phyloP scores from a whole-genome alignment of 805 yeast species.

The Kazachstania martiniae region DNA sequence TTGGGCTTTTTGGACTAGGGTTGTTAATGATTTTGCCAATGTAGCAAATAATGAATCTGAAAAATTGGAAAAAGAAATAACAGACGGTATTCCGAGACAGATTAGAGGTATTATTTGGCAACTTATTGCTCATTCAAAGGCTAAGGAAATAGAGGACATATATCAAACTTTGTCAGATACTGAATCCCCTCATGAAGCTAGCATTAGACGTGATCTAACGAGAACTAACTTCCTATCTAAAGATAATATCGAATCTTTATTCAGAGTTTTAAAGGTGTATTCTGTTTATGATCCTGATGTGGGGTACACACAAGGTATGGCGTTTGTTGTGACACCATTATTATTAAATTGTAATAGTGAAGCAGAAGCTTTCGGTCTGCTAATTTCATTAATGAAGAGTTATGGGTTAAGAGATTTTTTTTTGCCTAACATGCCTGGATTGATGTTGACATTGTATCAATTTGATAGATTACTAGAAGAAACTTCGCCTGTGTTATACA shows the following conservation, averaged over 20 bases:
- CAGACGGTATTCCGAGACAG: constrained; percentile 73
- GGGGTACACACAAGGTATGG: constrained; percentile 98
- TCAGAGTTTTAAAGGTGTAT: constrained; percentile 71
- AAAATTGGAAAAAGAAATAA: constrained; percentile 48
- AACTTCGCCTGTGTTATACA: constrained; percentile 54
- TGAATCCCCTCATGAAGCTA: constrained; percentile 56
- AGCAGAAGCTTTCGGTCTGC: constrained; percentile 72
- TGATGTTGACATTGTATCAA: constrained; percentile 75
- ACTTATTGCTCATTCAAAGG: constrained; percentile 68
- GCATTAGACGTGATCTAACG: constrained; percentile 70
- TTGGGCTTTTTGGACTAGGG: constrained; percentile 83
- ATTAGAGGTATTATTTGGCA: constrained; percentile 92
- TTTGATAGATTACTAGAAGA: constrained; percentile 83
- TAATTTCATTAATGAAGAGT: constrained; percentile 73
- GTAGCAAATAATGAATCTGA: constrained; percentile 55
- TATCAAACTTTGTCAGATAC: constrained; percentile 36
- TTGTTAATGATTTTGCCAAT: constrained; percentile 64
- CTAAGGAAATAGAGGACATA: constrained; percentile 32
- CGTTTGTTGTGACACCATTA: constrained; percentile 79
- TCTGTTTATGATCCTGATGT: constrained; percentile 82
- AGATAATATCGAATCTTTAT: constrained; percentile 53
- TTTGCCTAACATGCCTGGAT: constrained; percentile 87
- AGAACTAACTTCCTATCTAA: constrained; percentile 73
- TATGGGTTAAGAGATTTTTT: constrained; percentile 73
- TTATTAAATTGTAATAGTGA: constrained; percentile 59